phyloP scores from a whole-genome alignment of 192 early-diverging fungal genomes.

The Lunasporangiospora selenospora region DNA sequence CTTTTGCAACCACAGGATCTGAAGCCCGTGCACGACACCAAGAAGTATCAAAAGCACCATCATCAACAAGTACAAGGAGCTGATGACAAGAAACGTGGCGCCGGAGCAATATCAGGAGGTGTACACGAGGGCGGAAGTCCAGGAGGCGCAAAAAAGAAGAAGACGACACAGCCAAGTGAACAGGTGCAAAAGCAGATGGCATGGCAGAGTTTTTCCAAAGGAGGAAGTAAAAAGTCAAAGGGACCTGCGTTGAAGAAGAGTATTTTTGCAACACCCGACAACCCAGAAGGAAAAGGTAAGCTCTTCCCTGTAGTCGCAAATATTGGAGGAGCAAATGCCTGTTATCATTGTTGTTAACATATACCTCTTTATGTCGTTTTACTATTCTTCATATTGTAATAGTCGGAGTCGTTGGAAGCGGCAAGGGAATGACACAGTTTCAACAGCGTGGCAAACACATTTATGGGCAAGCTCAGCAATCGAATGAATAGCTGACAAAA shows the following conservation, averaged over 20 bases:
- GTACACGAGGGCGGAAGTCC: slow-evolving; percentile 28
- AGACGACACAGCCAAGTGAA: slow-evolving; percentile 62
- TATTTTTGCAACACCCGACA: slow-evolving; percentile 85
- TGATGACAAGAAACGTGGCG: slow-evolving; percentile 2
- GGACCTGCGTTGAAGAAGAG: slow-evolving; percentile 63
- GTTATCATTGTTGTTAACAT: neutral
- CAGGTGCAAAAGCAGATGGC: slow-evolving; percentile 74
- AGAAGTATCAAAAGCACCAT: slow-evolving; percentile 32
- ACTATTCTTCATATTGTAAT: slow-evolving; percentile 1
- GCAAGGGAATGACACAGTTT: slow-evolving; percentile 80
- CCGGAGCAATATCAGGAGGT: slow-evolving; percentile 23
- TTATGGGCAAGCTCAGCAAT: slow-evolving; percentile 55
- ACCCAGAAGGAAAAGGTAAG: slow-evolving; percentile 74
- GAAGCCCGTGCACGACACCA: slow-evolving; percentile 50
- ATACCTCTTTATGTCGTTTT: neutral
- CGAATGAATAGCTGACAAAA: slow-evolving; percentile 4
- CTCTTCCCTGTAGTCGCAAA: neutral
- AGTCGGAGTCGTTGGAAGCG: slow-evolving; percentile 84
- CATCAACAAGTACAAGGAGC: neutral
- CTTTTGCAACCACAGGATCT: slow-evolving; percentile 55
- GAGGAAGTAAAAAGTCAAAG: slow-evolving; percentile 58
- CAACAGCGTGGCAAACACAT: slow-evolving; percentile 79
- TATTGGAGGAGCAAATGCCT: neutral
- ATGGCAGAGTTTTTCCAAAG: slow-evolving; percentile 78
- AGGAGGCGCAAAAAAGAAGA: slow-evolving; percentile 56